A percentile compares a stretch with the other conserved stretches of the same genome.
phyloP scores from a whole-genome alignment of 805 yeast species.

The Saccharomycopsis schoenii region DNA sequence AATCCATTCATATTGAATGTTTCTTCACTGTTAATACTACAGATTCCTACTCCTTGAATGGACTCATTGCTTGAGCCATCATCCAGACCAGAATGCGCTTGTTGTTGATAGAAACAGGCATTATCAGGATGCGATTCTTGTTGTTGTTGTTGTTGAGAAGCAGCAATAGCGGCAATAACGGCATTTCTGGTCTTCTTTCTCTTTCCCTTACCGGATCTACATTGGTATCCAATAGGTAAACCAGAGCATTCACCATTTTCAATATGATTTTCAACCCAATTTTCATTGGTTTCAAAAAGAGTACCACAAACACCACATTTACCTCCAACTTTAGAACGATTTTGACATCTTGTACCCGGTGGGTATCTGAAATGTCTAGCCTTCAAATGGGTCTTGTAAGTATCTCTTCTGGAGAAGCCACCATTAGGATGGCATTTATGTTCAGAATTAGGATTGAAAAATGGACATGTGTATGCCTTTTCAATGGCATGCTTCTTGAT shows the following conservation, averaged over 20 bases:
- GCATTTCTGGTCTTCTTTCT: conserved; percentile 25
- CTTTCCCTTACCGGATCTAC: conserved; percentile 28
- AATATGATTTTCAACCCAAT: conserved; percentile 71
- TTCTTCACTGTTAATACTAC: not conserved
- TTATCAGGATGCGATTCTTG: not conserved
- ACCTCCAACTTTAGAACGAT: conserved; percentile 60
- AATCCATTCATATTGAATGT: conserved; percentile 13
- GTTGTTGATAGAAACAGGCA: not conserved
- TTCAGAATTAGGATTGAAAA: conserved; percentile 28
- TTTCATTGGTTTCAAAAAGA: conserved; percentile 58
- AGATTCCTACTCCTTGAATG: conserved; percentile 6
- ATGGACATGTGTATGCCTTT: conserved; percentile 75
- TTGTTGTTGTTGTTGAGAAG: not conserved
- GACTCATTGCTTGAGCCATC: not conserved
- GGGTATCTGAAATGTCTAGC: conserved; percentile 89
- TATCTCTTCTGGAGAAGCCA: conserved; percentile 80
- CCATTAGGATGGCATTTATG: conserved; percentile 70
- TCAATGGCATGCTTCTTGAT: conserved; percentile 68
- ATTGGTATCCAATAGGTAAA: conserved; percentile 30
- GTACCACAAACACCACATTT: conserved; percentile 68
- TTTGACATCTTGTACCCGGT: conserved; percentile 70
- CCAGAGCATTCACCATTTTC: conserved; percentile 61
- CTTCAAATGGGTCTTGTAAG: conserved; percentile 82
- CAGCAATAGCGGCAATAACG: not conserved
- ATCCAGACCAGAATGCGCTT: not conserved